Evolutionary conservation across 805 yeast species (phyloP), one percentile per base, ranked within the genome.

Genomic region (Kodamaea leandrae): DNA sequence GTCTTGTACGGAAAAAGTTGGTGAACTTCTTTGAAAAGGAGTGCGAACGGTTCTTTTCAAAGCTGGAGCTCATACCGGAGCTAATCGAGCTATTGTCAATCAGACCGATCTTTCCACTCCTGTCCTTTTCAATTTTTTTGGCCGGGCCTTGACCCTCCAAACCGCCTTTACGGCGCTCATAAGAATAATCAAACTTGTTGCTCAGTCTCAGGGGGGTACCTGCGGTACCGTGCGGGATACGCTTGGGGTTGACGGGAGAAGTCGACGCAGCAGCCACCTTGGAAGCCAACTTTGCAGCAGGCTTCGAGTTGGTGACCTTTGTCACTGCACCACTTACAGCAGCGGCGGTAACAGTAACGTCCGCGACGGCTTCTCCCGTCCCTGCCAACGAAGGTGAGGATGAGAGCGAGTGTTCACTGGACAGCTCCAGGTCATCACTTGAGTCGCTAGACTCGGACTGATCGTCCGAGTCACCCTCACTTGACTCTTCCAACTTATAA

Each of bases 221-320:
- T 25, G 38, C 28, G 35, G 17, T 17, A 32, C 21, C 24, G n/a
- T n/a, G n/a, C n/a, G 32, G 32, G 41, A 14, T 20, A 19, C 25
- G 16, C 34, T 15, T 19, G 18, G 44, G 13, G 35, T n/a, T n/a
- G n/a, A 14, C 21, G 15, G 21, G 23, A 16, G 39, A n/a, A 25
- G 28, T 5, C 6, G 28, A 24, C 8, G 41, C 33, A 26, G 32
- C 36, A 6, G 43, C 37, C 18, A 39, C 43, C 38, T 39, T 39
- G 8, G 43, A 32, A 6, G 43, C 43, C 43, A 39, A 39, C 38
- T 33, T 39, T 4, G 43, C 34, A 15, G 43, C 43, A 2, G 38
- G 38, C 20, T 33, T 39, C 17, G 43, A 39, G 32, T n/a, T 19
- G 20, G 43, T 32, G 10, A 39, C 43, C 28, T 39, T 32, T 7